These are phyloP conservation scores for Arthrobotrys sinensis DNA, from an alignment of 2,329 filamentous ascomycete genomes.

Conservation along the genomic window DNA sequence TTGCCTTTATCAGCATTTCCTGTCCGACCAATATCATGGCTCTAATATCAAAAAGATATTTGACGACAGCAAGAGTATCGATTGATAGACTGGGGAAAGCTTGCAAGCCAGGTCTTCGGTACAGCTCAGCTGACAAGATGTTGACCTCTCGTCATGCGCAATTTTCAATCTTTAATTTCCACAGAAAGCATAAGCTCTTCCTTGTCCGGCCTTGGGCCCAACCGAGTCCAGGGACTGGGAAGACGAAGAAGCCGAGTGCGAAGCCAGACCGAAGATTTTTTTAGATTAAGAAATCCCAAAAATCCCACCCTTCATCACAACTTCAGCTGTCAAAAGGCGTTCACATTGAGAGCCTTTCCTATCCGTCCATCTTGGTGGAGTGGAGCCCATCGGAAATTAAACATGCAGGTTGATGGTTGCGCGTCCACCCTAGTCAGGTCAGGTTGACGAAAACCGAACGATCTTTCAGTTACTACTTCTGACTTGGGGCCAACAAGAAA, in stretches of 20 bases:
- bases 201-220: constrained; percentile 9
- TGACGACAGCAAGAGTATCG: constrained; percentile 12
- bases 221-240: constrained; percentile 36
- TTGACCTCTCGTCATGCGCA: constrained; percentile 47
- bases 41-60: background rate
- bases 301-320: constrained; percentile 28
- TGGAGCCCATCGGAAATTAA: constrained; percentile 58
- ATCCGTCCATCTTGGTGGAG: constrained; percentile 32
- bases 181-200: constrained; percentile 40
- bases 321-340: constrained; percentile 50
- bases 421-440: constrained; percentile 26
- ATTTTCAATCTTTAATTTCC: constrained; percentile 60
- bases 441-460: background rate
- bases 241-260: constrained; percentile 17
- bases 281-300: constrained; percentile 31
- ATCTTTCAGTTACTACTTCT: background rate
- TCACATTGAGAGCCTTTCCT: constrained; percentile 15
- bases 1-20: constrained; percentile 14
- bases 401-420: constrained; percentile 34
- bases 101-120: background rate
- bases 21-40: constrained; percentile 8
- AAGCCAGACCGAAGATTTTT: constrained; percentile 2
- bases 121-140: constrained; percentile 41
- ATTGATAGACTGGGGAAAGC: constrained; percentile 19
- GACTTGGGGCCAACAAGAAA: constrained; percentile 16